Evolutionary conservation across 2,329 filamentous ascomycete species (phyloP).

Genomic region (Simplicillium aogashimaense): DNA sequence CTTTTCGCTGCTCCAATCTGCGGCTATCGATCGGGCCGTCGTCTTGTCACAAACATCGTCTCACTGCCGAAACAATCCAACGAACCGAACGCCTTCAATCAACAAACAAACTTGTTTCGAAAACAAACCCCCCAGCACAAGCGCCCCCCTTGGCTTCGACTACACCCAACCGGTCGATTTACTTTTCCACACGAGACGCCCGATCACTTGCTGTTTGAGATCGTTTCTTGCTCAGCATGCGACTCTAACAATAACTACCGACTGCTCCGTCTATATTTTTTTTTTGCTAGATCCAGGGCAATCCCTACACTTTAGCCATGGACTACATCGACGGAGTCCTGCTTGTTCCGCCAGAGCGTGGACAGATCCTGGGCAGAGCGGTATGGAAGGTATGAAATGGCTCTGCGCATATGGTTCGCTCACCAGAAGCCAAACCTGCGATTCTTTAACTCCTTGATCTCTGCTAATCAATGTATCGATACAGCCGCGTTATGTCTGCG

Average conservation of each 20-base stretch:
- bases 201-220: not conserved
- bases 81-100: too few relatives aligned
- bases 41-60: too few relatives aligned
- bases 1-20: too few relatives aligned
- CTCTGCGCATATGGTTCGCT: not conserved
- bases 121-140: too few relatives aligned
- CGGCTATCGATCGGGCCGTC: too few relatives aligned
- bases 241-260: conserved; percentile 4
- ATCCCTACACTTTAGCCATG: conserved; percentile 14
- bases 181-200: too few relatives aligned
- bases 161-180: too few relatives aligned
- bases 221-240: conserved; percentile 5
- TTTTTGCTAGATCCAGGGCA: not conserved
- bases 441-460: conserved; percentile 9
- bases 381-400: conserved; percentile 37
- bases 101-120: too few relatives aligned
- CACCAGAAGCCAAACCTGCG: not conserved
- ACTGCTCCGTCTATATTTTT: conserved; percentile 2
- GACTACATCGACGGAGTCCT: conserved; percentile 34
- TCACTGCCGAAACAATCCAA: too few relatives aligned
- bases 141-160: too few relatives aligned
- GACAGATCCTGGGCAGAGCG: conserved; percentile 38
- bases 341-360: conserved; percentile 39
- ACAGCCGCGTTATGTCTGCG: conserved; percentile 49
- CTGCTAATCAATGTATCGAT: conserved; percentile 1